Evolutionary conservation across 495 filamentous ascomycete genomes (phyloP).

Genomic region (Parathielavia appendiculata): DNA sequence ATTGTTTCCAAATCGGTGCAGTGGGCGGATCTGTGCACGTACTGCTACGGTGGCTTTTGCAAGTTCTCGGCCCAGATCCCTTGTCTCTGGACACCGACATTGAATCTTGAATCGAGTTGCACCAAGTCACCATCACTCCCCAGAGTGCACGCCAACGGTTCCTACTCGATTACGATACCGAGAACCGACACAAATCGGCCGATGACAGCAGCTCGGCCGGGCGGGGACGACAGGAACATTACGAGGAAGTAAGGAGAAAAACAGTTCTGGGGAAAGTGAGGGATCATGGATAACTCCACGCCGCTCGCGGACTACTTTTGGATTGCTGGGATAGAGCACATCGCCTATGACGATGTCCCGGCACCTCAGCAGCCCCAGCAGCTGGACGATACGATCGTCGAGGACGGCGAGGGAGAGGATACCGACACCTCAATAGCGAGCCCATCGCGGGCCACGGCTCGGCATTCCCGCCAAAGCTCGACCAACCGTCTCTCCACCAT

Average conservation of each 20-base stretch:
- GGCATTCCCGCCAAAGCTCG: constrained; percentile 58
- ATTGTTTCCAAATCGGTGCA: too few species aligned
- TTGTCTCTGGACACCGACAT: constrained; percentile 7
- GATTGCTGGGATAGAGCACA: constrained; percentile 87
- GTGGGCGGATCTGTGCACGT: not conserved
- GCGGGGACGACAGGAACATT: not conserved
- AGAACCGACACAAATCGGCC: not conserved
- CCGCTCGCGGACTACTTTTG: constrained; percentile 98
- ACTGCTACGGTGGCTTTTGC: not conserved
- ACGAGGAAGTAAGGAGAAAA: constrained; percentile 11
- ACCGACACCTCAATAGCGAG: constrained; percentile 38
- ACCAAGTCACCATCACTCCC: not conserved
- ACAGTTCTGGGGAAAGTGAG: constrained; percentile 25
- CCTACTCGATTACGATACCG: not conserved
- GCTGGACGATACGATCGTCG: constrained; percentile 74
- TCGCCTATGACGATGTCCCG: constrained; percentile 51
- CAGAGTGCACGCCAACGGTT: not conserved
- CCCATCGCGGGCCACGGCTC: constrained; percentile 49
- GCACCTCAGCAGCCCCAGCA: constrained; percentile 22
- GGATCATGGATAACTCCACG: constrained; percentile 57
- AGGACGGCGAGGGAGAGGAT: constrained; percentile 59
- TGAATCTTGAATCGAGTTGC: not conserved
- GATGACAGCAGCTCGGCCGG: not conserved
- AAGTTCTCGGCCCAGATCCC: constrained; percentile 3
- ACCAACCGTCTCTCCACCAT: constrained; percentile 60